Evolutionary conservation across 306 rosid genomes (phyloP).

Genomic region (Ammopiptanthus mongolicus): DNA sequence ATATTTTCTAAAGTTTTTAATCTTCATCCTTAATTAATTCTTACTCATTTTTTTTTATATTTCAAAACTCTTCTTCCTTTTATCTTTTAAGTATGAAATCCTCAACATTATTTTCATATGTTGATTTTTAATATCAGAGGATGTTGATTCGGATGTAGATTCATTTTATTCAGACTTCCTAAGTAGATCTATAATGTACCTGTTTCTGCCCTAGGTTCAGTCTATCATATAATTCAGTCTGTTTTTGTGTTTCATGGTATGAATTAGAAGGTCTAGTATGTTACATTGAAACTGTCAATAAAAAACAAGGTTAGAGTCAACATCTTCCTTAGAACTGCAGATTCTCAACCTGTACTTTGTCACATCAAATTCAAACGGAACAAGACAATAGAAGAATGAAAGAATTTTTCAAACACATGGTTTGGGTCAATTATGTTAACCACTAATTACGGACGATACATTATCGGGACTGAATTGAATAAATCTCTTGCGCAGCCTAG

Average conservation of each 20-base stretch:
- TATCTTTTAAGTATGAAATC: no score
- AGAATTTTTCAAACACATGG: slow-evolving; percentile 30
- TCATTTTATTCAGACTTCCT: slow-evolving; percentile 37
- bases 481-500: background rate
- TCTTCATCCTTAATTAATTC: no score
- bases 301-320: slow-evolving; percentile 55
- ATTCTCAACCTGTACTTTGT: slow-evolving; percentile 20
- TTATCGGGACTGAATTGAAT: slow-evolving; percentile 22
- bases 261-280: slow-evolving; percentile 19
- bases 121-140: no score
- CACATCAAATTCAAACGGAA: slow-evolving; percentile 42
- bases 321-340: slow-evolving; percentile 43
- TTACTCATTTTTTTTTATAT: no score
- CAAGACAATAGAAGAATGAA: slow-evolving; percentile 35
- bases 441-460: slow-evolving; percentile 26
- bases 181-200: slow-evolving; percentile 24
- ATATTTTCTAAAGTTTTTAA: no score
- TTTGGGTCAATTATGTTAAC: slow-evolving; percentile 33
- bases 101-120: no score
- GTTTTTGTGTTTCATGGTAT: slow-evolving; percentile 33
- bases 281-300: slow-evolving; percentile 52
- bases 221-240: slow-evolving; percentile 18
- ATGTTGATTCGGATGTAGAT: no score
- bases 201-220: slow-evolving; percentile 20
- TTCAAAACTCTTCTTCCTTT: no score